Conservation (phyloP, 2,329 filamentous ascomycete genomes). For the Periconia macrospinosa region DNA sequence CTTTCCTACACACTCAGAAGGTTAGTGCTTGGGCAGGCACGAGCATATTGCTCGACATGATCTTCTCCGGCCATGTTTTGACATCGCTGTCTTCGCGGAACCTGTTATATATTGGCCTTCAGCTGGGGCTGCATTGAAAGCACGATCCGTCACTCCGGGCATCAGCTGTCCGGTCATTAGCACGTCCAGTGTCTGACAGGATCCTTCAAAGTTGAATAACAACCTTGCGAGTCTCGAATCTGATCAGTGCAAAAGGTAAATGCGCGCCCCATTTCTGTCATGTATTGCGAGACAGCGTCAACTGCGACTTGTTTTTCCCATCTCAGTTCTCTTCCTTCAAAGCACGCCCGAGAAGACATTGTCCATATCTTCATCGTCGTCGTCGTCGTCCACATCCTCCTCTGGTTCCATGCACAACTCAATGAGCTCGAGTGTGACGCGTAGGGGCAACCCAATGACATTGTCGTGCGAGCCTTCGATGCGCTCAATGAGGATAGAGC, state of each 20-base stretch:
- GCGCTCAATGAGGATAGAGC: constrained; percentile 81
- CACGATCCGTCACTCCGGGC: too few relatives aligned
- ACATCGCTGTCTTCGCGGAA: too few relatives aligned
- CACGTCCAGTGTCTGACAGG: neutral
- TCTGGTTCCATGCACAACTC: constrained; percentile 84
- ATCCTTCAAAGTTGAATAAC: neutral
- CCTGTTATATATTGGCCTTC: too few relatives aligned
- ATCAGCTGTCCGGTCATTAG: neutral
- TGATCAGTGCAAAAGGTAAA: neutral
- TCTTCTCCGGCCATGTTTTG: too few relatives aligned
- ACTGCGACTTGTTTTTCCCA: neutral
- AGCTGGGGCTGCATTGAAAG: too few relatives aligned
- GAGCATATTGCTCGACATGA: too few relatives aligned
- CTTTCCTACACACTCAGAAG: too few relatives aligned
- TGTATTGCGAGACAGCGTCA: neutral
- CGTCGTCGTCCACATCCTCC: constrained; percentile 42
- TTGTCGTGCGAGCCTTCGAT: constrained; percentile 93
- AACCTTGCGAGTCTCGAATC: neutral
- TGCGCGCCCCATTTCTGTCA: neutral
- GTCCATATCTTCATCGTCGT: constrained; percentile 19
- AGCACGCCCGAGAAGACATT: constrained; percentile 7
- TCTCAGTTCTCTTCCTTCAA: neutral
- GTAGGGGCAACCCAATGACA: constrained; percentile 85
- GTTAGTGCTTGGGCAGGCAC: too few relatives aligned
- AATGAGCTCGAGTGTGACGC: constrained; percentile 76